Evolutionary conservation across 306 rosid genomes (phyloP).

Genomic region (Ziziphus jujuba): DNA sequence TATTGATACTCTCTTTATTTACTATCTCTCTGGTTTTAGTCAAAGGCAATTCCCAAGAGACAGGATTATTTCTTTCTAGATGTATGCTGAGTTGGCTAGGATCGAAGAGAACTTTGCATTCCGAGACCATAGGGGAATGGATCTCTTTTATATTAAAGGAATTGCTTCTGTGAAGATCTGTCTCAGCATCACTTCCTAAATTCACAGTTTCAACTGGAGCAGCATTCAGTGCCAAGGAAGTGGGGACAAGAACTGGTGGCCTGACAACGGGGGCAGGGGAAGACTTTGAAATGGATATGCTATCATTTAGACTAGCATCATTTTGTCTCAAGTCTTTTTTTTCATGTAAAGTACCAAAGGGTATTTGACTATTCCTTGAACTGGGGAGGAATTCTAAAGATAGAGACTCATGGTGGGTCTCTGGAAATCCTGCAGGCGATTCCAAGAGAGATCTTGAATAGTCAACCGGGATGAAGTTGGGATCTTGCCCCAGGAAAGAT

Average conservation of each 20-base stretch:
- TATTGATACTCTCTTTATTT: slow-evolving; percentile 28
- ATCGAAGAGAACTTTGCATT: slow-evolving; percentile 35
- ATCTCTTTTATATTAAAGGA: slow-evolving; percentile 31
- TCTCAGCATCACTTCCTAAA: slow-evolving; percentile 30
- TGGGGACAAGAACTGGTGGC: slow-evolving; percentile 34
- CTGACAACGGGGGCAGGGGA: slow-evolving; percentile 24
- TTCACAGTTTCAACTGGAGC: slow-evolving; percentile 34
- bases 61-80: slow-evolving; percentile 48
- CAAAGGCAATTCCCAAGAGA: slow-evolving; percentile 20
- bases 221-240: slow-evolving; percentile 33
- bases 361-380: slow-evolving; percentile 28
- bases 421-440: slow-evolving; percentile 38
- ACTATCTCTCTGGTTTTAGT: slow-evolving; percentile 41
- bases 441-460: slow-evolving; percentile 37
- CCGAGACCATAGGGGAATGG: slow-evolving; percentile 29
- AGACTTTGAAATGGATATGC: slow-evolving; percentile 23
- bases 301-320: slow-evolving; percentile 28
- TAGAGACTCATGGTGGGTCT: slow-evolving; percentile 30
- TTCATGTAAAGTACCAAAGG: slow-evolving; percentile 36
- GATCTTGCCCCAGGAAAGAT: slow-evolving; percentile 27
- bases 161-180: slow-evolving; percentile 32
- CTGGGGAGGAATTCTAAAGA: slow-evolving; percentile 32
- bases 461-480: slow-evolving; percentile 36
- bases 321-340: slow-evolving; percentile 26
- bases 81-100: slow-evolving; percentile 39